Base-by-base conservation (phyloP, 2,329 filamentous ascomycete species). In the Camillea tinctor region DNA sequence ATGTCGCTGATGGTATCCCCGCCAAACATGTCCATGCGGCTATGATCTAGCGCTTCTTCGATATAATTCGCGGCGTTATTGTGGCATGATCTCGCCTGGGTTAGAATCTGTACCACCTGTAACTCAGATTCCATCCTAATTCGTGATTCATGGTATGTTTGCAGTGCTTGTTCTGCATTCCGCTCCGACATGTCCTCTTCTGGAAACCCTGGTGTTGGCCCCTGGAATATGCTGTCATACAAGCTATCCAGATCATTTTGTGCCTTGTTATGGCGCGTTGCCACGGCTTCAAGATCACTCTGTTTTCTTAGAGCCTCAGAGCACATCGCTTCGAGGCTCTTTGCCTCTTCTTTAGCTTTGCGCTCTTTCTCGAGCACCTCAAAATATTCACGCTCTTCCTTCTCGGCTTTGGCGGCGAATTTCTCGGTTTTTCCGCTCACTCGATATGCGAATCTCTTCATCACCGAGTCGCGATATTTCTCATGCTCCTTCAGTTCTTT, bases 331-430 rank as follows among this genome's bases (percentile, higher is more conserved):
- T 73, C 71, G 2, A 85, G 66, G 55, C 74, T 72, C 1, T 76
- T 73, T 44, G 79, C 75, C 54, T 76, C 67, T 48, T 79, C 75
- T 52, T 78, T 76, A 50, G 79, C 78, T 22, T 79, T 74, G 22
- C 81, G 76, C 59, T 81, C 75, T 26, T 78, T 71, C 60, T 84
- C 79, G 52, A 84, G 75, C 0, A 79, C 83, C 52, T 82, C 78
- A 23, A 83, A 76, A 69, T 84, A 86, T 62, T 85, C 83, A 50
- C 74, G 72, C 69, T 86, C 83, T 69, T 85, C 83, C 62, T 81
- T 82, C 54, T 77, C 76, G 15, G 81, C 80, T 54, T 76, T 77
- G n/a, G 76, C 76, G 17, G 75, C 72, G 63, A 83, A 83, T 55
- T 79, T 78, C n/a, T 77, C 79, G 50, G 76, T 76, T 62, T 79